These are phyloP conservation scores for Komagataella phaffii DNA, from an alignment of 805 yeast genomes.

Conservation along the genomic window DNA sequence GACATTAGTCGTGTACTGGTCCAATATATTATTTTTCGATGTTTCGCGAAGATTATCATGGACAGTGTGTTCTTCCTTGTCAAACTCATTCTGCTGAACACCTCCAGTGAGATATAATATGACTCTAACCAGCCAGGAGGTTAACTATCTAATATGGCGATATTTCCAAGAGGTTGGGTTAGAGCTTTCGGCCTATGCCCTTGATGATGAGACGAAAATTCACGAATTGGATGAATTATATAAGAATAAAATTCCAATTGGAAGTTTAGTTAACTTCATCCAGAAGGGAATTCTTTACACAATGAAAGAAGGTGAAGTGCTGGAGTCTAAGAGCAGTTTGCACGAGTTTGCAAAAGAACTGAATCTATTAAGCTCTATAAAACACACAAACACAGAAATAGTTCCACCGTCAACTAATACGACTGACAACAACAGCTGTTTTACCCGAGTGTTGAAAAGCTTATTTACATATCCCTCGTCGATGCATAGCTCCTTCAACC, in stretches of 20 bases:
- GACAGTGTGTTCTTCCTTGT: background rate
- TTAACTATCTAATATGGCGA: constrained; percentile 87
- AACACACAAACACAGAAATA: background rate
- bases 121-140: constrained; percentile 74
- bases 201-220: constrained; percentile 62
- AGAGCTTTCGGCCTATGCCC: constrained; percentile 66
- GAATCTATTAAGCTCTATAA: constrained; percentile 21
- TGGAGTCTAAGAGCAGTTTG: background rate
- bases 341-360: background rate
- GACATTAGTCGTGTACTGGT: background rate
- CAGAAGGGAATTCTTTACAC: constrained; percentile 77
- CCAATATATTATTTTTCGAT: background rate
- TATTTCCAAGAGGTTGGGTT: constrained; percentile 78
- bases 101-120: constrained; percentile 18
- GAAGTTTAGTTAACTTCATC: constrained; percentile 67
- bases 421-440: constrained; percentile 7
- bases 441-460: constrained; percentile 26
- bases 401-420: background rate
- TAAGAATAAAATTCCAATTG: constrained; percentile 49
- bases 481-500: constrained; percentile 43
- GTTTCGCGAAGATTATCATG: background rate
- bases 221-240: constrained; percentile 39
- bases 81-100: background rate
- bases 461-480: constrained; percentile 26
- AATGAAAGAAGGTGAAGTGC: constrained; percentile 40